These are phyloP conservation scores for Calamus simplicifolius DNA, from an alignment of 176 grass and related monocot species.

Conservation along the genomic window DNA sequence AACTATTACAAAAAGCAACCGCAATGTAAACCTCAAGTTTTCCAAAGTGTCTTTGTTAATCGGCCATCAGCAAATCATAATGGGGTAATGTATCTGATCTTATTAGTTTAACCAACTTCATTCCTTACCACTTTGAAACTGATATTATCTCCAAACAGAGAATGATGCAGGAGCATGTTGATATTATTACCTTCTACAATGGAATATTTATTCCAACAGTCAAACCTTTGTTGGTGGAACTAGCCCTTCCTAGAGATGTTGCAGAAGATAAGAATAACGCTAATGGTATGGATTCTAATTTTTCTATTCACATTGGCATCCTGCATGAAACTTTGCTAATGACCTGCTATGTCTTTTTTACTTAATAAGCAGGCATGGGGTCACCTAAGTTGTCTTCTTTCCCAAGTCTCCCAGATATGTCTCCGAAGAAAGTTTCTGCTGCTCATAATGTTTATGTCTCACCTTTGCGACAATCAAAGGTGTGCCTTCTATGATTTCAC, in stretches of 20 bases:
- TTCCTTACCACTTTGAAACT: conserved; percentile 15
- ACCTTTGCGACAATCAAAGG: conserved; percentile 89
- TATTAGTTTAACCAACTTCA: conserved; percentile 11
- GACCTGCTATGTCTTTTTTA: conserved; percentile 16
- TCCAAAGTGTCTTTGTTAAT: conserved; percentile 57
- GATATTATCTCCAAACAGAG: conserved; percentile 39
- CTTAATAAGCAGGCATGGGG: conserved; percentile 38
- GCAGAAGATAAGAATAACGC: conserved; percentile 46
- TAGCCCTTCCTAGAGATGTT: conserved; percentile 31
- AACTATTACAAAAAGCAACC: conserved; percentile 71
- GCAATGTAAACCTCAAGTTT: conserved; percentile 76
- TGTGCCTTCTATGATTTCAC: conserved; percentile 13
- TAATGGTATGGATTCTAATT: conserved; percentile 40
- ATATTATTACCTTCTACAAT: conserved; percentile 93
- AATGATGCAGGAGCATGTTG: conserved; percentile 48
- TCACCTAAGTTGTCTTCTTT: conserved; percentile 80
- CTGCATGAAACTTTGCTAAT: conserved; percentile 18
- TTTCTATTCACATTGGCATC: conserved; percentile 17
- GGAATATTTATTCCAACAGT: conserved; percentile 79
- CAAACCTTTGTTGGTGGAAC: conserved; percentile 64
- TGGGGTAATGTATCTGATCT: conserved; percentile 29
- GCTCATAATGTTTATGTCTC: conserved; percentile 88
- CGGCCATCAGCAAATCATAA: conserved; percentile 38
- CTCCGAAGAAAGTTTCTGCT: conserved; percentile 91
- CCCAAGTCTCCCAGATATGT: conserved; percentile 92